Base-by-base conservation (phyloP, 768 basidiomycete species). In the Rhodosporidiobolus odoratus region DNA sequence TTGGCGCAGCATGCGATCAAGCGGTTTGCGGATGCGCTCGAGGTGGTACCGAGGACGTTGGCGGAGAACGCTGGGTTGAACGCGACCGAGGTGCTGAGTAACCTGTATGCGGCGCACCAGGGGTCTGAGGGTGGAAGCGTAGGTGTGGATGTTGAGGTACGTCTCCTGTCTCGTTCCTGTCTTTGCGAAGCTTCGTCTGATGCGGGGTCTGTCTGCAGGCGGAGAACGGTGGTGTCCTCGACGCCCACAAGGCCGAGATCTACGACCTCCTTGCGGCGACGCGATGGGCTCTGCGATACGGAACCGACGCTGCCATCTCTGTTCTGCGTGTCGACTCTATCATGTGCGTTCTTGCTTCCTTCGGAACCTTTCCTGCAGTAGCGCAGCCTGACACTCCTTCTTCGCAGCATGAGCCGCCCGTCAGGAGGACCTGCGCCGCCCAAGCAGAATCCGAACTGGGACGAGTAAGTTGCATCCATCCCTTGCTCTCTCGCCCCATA, bases 241-340 rank as follows among this genome's bases (percentile, higher is more conserved):
- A 79, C 53, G 77, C 79, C 72, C 65, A 62, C 57, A 69, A 77
- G 57, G 82, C 48, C 82, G 83, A 86, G 75, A 91, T 94, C 68
- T 86, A 87, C 52, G 92, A 96, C 78, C 88, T 92, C n/a, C 83
- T 94, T 12, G 90, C 87, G 15, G 89, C 91, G 25, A 95, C 94
- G 79, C 82, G 87, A 8, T 95, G 92, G 92, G 92, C 91, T 2
- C 86, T 96, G 75, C 84, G 85, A 67, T 85, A 93, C n/a, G 93
- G 89, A 23, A 92, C 92, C 0, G 92, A 96, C 78, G 91, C 92
- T 25, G 92, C 93, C 1, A 84, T 90, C 48, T 88, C 91, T 0
- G 90, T 96, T 38, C 85, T 99, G 64, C 89, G 89, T 71, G 96
- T 99, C 12, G 96, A 99, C 81, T 92, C 90, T 77, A 97, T 98